phyloP scores from a whole-genome alignment of 306 rosid species.

The Sindora glabra region DNA sequence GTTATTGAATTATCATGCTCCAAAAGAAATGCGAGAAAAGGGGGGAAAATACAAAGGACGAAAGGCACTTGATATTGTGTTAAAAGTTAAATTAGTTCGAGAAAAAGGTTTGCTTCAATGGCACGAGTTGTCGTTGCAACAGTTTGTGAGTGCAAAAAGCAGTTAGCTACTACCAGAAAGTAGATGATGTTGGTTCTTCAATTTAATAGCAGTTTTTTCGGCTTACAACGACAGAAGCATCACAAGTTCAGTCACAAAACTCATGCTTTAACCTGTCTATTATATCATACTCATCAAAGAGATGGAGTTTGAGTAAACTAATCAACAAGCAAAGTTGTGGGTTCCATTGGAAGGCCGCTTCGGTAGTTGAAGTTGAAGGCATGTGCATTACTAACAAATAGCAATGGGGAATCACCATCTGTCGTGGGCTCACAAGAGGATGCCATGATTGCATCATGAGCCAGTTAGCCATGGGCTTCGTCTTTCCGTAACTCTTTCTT shows the following conservation, averaged over 20 bases:
- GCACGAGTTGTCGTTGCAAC: background rate
- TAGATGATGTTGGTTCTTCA: too few species aligned
- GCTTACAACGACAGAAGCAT: background rate
- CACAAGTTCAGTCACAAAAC: too few species aligned
- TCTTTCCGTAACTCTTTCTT: conserved; percentile 33
- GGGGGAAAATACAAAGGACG: background rate
- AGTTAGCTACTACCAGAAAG: background rate
- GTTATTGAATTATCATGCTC: too few species aligned
- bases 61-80: too few species aligned
- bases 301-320: conserved; percentile 10
- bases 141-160: too few species aligned
- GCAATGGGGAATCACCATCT: conserved; percentile 11
- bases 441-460: conserved; percentile 64
- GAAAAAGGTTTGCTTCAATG: background rate
- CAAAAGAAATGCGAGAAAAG: too few species aligned
- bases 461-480: conserved; percentile 63
- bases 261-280: background rate
- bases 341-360: conserved; percentile 25
- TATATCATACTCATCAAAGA: background rate
- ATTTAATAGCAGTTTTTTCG: too few species aligned
- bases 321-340: conserved; percentile 24
- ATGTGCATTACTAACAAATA: conserved; percentile 17
- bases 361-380: conserved; percentile 28
- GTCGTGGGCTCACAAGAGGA: conserved; percentile 52
- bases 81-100: too few species aligned